These are phyloP conservation scores for Leccinum truebloodii DNA, from an alignment of 768 basidiomycete genomes.

Conservation along the genomic window DNA sequence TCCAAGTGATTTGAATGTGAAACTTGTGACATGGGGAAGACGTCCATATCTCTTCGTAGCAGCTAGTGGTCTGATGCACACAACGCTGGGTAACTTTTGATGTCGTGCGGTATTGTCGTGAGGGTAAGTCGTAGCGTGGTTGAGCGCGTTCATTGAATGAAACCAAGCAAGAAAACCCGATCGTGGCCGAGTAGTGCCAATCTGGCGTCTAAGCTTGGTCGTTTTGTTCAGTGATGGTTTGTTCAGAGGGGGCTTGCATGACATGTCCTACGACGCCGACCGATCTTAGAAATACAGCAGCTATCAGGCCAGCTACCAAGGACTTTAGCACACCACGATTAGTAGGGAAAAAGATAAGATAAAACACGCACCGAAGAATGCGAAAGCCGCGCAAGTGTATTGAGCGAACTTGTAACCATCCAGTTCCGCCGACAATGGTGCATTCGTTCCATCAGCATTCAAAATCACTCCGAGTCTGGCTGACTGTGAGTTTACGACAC, in stretches of 20 bases:
- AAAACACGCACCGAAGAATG: conserved; percentile 47
- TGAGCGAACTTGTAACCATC: conserved; percentile 62
- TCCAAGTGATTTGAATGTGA: neutral
- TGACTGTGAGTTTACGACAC: conserved; percentile 40
- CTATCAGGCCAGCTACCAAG: conserved; percentile 33
- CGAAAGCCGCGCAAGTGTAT: conserved; percentile 66
- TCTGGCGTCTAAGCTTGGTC: conserved; percentile 8
- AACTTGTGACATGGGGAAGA: neutral
- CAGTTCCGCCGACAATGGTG: conserved; percentile 42
- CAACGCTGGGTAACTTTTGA: neutral
- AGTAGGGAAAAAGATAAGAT: neutral
- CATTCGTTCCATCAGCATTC: conserved; percentile 28
- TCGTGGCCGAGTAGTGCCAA: neutral
- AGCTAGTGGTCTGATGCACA: conserved; percentile 3
- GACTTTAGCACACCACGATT: neutral
- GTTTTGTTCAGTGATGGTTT: conserved; percentile 20
- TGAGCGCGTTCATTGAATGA: neutral
- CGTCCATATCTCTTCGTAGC: conserved; percentile 1
- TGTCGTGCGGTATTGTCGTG: conserved; percentile 4
- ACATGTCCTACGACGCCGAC: conserved; percentile 43
- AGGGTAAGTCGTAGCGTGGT: neutral
- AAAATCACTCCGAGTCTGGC: conserved; percentile 33
- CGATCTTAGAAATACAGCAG: conserved; percentile 38
- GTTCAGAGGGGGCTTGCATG: conserved; percentile 21
- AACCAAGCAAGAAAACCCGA: neutral